phyloP scores from a whole-genome alignment of 2,329 filamentous ascomycete genomes.

The Pestalotiopsis sp. region DNA sequence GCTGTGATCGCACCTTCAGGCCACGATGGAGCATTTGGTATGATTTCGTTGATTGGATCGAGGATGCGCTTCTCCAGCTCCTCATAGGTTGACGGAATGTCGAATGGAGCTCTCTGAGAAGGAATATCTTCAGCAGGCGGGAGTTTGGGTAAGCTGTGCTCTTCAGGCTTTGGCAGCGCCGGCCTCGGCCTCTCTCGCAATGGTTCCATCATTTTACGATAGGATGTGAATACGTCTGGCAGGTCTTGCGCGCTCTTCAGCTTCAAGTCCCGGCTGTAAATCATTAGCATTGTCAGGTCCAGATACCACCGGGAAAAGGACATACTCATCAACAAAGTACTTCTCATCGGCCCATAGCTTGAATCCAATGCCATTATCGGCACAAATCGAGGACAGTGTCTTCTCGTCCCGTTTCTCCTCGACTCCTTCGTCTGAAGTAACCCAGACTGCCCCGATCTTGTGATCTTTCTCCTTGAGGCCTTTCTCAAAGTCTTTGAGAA shows the following conservation, averaged over 20 bases:
- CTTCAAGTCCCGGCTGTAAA: constrained; percentile 64
- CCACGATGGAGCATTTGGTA: constrained; percentile 53
- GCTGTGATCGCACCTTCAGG: constrained; percentile 59
- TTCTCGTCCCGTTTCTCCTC: constrained; percentile 71
- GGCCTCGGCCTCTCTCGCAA: constrained; percentile 65
- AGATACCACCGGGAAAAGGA: constrained; percentile 1
- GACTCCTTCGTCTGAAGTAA: constrained; percentile 69
- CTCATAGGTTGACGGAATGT: constrained; percentile 58
- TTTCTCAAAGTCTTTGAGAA: constrained; percentile 60
- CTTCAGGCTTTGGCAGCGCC: constrained; percentile 53
- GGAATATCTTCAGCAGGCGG: constrained; percentile 55
- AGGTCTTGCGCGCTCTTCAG: constrained; percentile 60
- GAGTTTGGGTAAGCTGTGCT: constrained; percentile 56
- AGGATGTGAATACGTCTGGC: constrained; percentile 76
- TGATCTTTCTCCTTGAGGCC: constrained; percentile 42
- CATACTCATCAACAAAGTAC: constrained; percentile 77
- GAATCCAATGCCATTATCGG: constrained; percentile 58
- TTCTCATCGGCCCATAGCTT: constrained; percentile 75
- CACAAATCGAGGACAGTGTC: constrained; percentile 54
- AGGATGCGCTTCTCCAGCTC: constrained; percentile 57
- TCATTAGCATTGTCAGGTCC: constrained; percentile 19
- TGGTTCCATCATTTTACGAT: constrained; percentile 73
- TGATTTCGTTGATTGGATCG: constrained; percentile 56
- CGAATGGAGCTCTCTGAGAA: constrained; percentile 63
- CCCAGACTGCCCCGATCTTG: constrained; percentile 70